Conservation (phyloP, 2,329 filamentous ascomycete genomes). For the Monosporascus sp. region DNA sequence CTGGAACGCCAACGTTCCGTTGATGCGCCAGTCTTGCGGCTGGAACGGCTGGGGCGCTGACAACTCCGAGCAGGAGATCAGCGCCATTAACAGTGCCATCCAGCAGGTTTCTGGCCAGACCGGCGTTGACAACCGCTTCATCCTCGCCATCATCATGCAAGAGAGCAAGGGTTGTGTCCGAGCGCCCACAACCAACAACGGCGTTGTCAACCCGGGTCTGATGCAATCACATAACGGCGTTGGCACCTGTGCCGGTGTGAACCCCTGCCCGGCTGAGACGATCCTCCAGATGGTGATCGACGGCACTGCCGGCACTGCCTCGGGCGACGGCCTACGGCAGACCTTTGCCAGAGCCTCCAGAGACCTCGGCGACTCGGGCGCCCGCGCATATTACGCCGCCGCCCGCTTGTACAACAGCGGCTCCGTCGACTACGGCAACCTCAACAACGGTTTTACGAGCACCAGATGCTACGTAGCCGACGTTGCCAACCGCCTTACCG, state of each 20-base stretch:
- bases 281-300: conserved; percentile 32
- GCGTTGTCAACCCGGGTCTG: conserved; percentile 37
- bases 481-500: conserved; percentile 34
- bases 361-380: conserved; percentile 21
- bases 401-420: conserved; percentile 49
- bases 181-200: conserved; percentile 33
- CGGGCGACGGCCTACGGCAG: conserved; percentile 37
- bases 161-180: conserved; percentile 40
- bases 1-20: conserved; percentile 7
- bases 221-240: conserved; percentile 33
- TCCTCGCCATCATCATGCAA: conserved; percentile 40
- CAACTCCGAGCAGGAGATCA: conserved; percentile 8
- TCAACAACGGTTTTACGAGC: conserved; percentile 34
- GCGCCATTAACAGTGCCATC: conserved; percentile 21
- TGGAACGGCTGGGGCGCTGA: conserved; percentile 13
- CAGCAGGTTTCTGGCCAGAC: conserved; percentile 21
- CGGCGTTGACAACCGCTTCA: conserved; percentile 34
- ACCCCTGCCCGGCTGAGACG: conserved; percentile 19
- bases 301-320: conserved; percentile 34
- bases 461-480: conserved; percentile 47
- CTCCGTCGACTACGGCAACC: conserved; percentile 28
- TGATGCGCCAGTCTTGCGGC: conserved; percentile 11
- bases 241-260: conserved; percentile 30
- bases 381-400: conserved; percentile 37
- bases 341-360: conserved; percentile 24